Evolutionary conservation across 2,329 filamentous ascomycete species (phyloP), one percentile per base, ranked within the genome.

Genomic region (Amesomyces nigricolor): DNA sequence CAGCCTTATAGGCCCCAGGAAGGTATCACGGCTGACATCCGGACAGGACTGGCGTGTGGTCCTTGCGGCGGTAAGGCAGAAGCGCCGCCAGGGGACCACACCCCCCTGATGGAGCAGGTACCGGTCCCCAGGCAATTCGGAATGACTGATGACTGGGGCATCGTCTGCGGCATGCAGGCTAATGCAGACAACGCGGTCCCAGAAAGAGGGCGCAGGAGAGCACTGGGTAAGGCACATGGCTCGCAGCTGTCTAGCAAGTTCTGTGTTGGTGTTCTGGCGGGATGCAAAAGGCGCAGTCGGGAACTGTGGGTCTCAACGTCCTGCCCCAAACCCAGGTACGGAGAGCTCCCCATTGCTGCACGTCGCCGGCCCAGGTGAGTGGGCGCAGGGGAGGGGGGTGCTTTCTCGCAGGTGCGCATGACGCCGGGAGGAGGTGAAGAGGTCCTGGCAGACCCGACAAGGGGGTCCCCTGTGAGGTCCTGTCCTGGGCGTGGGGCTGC

Each of bases 1-100:
- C 66, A 77, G 74, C 77, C 78, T 81, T 81, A 80, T 81, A 81
- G 68, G 59, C 64, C 68, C 53, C 68, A 70, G 64, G 54, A 60
- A 58, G 56, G 45, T 47, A 50, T 55, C 51, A 32, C 49, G 54
- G 61, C 35, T 60, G 63, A 64, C 61, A 64, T 63, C 58, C 62
- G 66, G 60, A 64, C 65, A 35, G 62, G 63, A 66, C 57, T 64
- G 59, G 60, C 58, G 53, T 50, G 38, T 39, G 53, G 56, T 35
- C 46, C 48, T 53, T 60, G 58, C 52, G 61, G 61, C 53, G 47
- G 51, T 61, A 58, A 65, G 63, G 63, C 63, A 65, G 60, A 62
- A 65, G 55, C 57, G 57, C 58, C 58, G 57, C 52, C 59, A 57
- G 54, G 56, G 59, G 54, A 56, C 53, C 16, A 13, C 57, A 51